A percentile compares a stretch with the other conserved stretches of the same genome.
Evolutionary conservation across 495 filamentous ascomycete species (phyloP).

Genomic region (Bathelium albidoporum): DNA sequence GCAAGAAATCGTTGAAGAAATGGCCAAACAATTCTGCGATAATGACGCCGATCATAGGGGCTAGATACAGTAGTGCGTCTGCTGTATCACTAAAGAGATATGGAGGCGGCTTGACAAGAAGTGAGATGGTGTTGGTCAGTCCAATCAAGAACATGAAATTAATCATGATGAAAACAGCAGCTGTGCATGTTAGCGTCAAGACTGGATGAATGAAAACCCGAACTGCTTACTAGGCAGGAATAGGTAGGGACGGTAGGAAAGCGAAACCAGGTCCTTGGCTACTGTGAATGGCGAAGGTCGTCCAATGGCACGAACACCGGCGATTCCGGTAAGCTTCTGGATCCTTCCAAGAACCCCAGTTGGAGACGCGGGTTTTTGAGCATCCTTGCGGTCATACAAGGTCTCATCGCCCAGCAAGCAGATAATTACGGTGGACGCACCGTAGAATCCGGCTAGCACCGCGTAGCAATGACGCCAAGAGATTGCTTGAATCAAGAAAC

Average conservation of each 20-base stretch:
- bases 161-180: slow-evolving; percentile 11
- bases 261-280: slow-evolving; percentile 14
- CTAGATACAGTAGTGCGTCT: slow-evolving; percentile 28
- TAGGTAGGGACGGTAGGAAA: slow-evolving; percentile 23
- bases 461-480: slow-evolving; percentile 7
- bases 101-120: slow-evolving; percentile 30
- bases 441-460: slow-evolving; percentile 36
- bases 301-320: slow-evolving; percentile 14
- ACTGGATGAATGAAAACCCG: neutral
- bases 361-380: slow-evolving; percentile 7
- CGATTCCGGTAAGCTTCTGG: slow-evolving; percentile 21
- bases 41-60: slow-evolving; percentile 29
- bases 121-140: slow-evolving; percentile 24
- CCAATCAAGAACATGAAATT: slow-evolving; percentile 31
- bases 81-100: slow-evolving; percentile 25
- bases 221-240: slow-evolving; percentile 22
- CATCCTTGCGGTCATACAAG: slow-evolving; percentile 27
- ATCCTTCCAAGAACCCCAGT: slow-evolving; percentile 13
- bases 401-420: slow-evolving; percentile 41
- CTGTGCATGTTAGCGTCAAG: neutral
- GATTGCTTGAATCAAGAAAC: slow-evolving; percentile 41
- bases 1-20: slow-evolving; percentile 34
- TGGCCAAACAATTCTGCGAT: slow-evolving; percentile 32
- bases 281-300: slow-evolving; percentile 16
- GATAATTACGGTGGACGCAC: slow-evolving; percentile 33